Percentiles rank a stretch among this genome's conserved stretches.
phyloP scores from a whole-genome alignment of 768 basidiomycete species.

The Rhodotorula kratochvilovae region DNA sequence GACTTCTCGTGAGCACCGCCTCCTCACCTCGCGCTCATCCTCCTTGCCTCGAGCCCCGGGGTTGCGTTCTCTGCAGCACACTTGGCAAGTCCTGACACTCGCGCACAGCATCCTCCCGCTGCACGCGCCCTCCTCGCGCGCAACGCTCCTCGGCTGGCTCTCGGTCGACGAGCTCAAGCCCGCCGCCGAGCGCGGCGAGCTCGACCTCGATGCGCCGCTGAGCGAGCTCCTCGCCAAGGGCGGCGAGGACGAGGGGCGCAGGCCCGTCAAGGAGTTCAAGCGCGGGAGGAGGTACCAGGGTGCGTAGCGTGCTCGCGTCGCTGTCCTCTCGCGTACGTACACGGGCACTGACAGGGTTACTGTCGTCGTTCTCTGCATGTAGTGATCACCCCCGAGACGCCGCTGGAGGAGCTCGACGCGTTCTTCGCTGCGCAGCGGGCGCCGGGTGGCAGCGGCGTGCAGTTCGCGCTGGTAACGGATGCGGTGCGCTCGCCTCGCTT shows the following conservation, averaged over 20 bases:
- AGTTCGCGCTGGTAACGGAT: slow-evolving; percentile 47
- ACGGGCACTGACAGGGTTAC: background rate
- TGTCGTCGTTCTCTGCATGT: fast-evolving
- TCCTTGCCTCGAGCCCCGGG: too few species aligned
- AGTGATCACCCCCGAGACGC: slow-evolving; percentile 48
- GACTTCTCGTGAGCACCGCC: slow-evolving; percentile 14
- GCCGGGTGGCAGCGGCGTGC: background rate
- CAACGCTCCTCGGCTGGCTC: slow-evolving; percentile 30
- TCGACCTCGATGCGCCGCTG: slow-evolving; percentile 19
- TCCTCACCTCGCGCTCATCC: background rate
- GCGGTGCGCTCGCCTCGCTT: background rate
- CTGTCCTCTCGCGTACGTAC: too few species aligned
- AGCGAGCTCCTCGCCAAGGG: background rate
- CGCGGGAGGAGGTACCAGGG: slow-evolving; percentile 21
- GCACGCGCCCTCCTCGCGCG: slow-evolving; percentile 17
- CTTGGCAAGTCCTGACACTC: too few species aligned
- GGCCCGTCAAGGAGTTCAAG: slow-evolving; percentile 14
- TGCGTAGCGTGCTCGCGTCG: background rate
- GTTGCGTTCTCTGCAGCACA: too few species aligned
- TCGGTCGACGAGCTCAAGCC: slow-evolving; percentile 20
- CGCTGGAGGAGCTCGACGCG: slow-evolving; percentile 47
- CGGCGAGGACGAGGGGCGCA: background rate
- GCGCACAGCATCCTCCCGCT: slow-evolving; percentile 30
- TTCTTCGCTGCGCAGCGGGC: slow-evolving; percentile 43
- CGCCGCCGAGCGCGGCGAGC: background rate